Evolutionary conservation across 202 grass and related monocot genomes (phyloP).

Genomic region (Alloteropsis angusta): DNA sequence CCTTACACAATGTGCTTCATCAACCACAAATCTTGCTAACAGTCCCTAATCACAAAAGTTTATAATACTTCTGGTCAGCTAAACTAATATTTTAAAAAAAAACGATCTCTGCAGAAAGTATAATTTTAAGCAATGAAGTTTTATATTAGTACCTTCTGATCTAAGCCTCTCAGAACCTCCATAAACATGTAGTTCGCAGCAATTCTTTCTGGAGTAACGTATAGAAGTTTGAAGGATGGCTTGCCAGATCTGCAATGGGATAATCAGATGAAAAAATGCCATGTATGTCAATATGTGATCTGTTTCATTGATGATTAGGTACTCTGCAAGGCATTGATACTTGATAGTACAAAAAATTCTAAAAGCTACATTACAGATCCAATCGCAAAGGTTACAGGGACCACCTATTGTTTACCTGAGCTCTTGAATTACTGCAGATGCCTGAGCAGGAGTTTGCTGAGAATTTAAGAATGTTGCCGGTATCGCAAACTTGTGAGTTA

Average conservation of each 20-base stretch:
- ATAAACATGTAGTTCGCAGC: slow-evolving; percentile 49
- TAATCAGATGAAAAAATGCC: slow-evolving; percentile 3
- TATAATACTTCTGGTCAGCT: background rate
- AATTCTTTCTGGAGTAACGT: slow-evolving; percentile 89
- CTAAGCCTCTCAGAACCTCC: slow-evolving; percentile 53
- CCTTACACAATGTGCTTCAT: slow-evolving; percentile 96
- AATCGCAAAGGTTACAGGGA: background rate
- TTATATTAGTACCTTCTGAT: slow-evolving; percentile 55
- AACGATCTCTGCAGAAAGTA: background rate
- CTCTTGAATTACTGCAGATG: slow-evolving; percentile 57
- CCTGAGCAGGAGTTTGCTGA: slow-evolving; percentile 71
- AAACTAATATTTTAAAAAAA: background rate
- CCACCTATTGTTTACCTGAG: slow-evolving; percentile 42
- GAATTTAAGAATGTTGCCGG: slow-evolving; percentile 79
- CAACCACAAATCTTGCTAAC: slow-evolving; percentile 80
- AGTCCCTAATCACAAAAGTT: slow-evolving; percentile 42
- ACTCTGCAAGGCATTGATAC: background rate
- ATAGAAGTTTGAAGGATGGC: slow-evolving; percentile 72
- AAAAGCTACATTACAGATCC: background rate
- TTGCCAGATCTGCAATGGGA: slow-evolving; percentile 44
- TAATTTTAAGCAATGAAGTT: background rate
- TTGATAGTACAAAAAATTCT: background rate
- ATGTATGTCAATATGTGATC: background rate
- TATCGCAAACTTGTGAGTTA: slow-evolving; percentile 77
- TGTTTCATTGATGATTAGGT: background rate